A percentile compares a stretch with the other conserved stretches of the same genome.
Evolutionary conservation across 345 rosid genomes (phyloP).

Genomic region (Laguncularia racemosa): DNA sequence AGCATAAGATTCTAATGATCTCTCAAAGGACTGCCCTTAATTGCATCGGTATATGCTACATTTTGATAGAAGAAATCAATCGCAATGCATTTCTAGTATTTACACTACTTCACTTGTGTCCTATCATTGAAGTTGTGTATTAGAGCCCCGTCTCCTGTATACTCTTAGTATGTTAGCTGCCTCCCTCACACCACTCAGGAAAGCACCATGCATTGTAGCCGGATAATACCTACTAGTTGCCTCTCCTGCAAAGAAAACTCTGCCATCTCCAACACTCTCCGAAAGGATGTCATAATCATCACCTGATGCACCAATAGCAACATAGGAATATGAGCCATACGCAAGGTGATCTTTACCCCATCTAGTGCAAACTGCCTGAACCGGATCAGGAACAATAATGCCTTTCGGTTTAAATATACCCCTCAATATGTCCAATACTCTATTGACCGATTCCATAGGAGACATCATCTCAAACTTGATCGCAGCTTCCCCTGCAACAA

Average conservation of each 20-base stretch:
- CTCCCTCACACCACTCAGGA: slow-evolving; percentile 97
- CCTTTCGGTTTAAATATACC: slow-evolving; percentile 88
- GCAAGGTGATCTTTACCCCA: slow-evolving; percentile 90
- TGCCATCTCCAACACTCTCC: slow-evolving; percentile 84
- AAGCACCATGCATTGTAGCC: slow-evolving; percentile 98
- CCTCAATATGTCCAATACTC: slow-evolving; percentile 62
- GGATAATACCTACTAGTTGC: slow-evolving; percentile 94
- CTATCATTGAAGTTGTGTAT: too few species aligned
- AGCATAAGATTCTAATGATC: too few species aligned
- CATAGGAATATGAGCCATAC: slow-evolving; percentile 84
- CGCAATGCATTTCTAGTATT: too few species aligned
- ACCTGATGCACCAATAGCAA: slow-evolving; percentile 90
- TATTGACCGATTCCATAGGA: slow-evolving; percentile 78
- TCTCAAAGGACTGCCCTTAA: too few species aligned
- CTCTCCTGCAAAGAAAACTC: slow-evolving; percentile 97
- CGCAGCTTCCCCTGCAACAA: slow-evolving; percentile 92
- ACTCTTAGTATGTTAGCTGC: slow-evolving; percentile 81
- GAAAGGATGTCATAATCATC: slow-evolving; percentile 92
- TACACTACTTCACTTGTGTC: too few species aligned
- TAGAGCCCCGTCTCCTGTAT: slow-evolving; percentile 43
- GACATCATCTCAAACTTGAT: slow-evolving; percentile 71
- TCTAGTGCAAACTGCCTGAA: slow-evolving; percentile 84
- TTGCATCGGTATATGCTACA: too few species aligned
- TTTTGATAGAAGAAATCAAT: too few species aligned
- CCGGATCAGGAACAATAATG: slow-evolving; percentile 90